phyloP scores from a whole-genome alignment of 257 asterid species.

The Nicotiana attenuata region DNA sequence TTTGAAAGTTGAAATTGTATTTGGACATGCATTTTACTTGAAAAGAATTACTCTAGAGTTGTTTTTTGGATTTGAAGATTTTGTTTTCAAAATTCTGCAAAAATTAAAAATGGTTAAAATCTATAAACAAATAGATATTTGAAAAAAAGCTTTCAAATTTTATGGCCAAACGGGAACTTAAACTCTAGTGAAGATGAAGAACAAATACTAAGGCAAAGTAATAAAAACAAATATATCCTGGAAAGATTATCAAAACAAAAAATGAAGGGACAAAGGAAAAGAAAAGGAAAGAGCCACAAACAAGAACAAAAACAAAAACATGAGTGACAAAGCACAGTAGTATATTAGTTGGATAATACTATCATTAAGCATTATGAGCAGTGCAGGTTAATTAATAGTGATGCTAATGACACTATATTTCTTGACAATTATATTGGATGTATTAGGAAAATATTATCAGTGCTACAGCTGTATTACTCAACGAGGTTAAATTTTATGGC shows the following conservation, averaged over 20 bases:
- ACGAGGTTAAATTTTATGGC: neutral
- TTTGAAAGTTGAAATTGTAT: no score
- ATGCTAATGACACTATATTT: neutral
- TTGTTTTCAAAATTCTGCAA: no score
- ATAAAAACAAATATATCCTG: neutral
- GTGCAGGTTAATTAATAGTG: neutral
- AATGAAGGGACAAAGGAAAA: neutral
- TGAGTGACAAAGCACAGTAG: neutral
- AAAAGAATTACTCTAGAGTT: no score
- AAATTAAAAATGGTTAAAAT: no score
- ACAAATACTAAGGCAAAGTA: no score
- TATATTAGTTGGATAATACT: neutral
- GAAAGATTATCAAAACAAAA: neutral
- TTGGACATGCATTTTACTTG: no score
- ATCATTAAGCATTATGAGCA: neutral
- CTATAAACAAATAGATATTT: no score
- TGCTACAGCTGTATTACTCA: constrained; percentile 4
- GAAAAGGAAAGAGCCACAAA: neutral
- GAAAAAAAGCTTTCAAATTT: no score
- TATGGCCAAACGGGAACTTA: no score
- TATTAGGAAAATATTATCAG: constrained; percentile 4
- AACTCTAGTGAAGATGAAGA: no score
- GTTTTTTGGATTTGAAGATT: no score
- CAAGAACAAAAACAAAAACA: neutral
- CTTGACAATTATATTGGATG: neutral